A percentile compares a stretch with the other conserved stretches of the same genome.
These are phyloP conservation scores for Candida glucosophila DNA, from an alignment of 1,139 yeast genomes.

Conservation along the genomic window DNA sequence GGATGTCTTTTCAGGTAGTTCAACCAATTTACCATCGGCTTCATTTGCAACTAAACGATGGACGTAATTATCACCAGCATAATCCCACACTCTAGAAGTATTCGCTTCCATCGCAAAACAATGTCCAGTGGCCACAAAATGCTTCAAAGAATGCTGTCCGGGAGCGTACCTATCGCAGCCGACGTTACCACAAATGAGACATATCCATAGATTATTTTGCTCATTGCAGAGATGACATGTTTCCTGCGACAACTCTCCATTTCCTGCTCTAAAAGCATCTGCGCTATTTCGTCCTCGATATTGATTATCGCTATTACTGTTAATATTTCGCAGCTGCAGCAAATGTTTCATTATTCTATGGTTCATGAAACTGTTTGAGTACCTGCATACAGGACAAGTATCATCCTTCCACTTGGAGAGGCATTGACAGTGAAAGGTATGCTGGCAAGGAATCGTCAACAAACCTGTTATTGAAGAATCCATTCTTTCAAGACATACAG, in stretches of 20 bases:
- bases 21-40: slow-evolving; percentile 78
- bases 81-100: slow-evolving; percentile 92
- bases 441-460: slow-evolving; percentile 85
- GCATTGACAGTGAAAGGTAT: slow-evolving; percentile 88
- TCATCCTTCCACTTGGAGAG: slow-evolving; percentile 86
- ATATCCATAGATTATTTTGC: slow-evolving; percentile 31
- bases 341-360: slow-evolving; percentile 27
- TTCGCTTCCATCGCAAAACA: slow-evolving; percentile 86
- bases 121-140: slow-evolving; percentile 70
- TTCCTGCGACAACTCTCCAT: slow-evolving; percentile 10
- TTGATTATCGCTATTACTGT: slow-evolving; percentile 3
- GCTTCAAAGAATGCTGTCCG: slow-evolving; percentile 75
- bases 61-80: slow-evolving; percentile 86
- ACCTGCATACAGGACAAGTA: slow-evolving; percentile 86
- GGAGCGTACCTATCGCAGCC: slow-evolving; percentile 63
- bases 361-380: slow-evolving; percentile 44
- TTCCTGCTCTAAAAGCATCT: slow-evolving; percentile 2
- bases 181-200: slow-evolving; percentile 38
- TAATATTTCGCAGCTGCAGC: background rate
- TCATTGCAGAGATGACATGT: slow-evolving; percentile 28
- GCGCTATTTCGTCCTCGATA: slow-evolving; percentile 3
- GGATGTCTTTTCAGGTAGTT: slow-evolving; percentile 39
- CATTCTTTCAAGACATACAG: slow-evolving; percentile 87
- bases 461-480: slow-evolving; percentile 77
- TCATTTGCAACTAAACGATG: slow-evolving; percentile 82